phyloP scores from a whole-genome alignment of 768 basidiomycete species.

The Russula sp. region DNA sequence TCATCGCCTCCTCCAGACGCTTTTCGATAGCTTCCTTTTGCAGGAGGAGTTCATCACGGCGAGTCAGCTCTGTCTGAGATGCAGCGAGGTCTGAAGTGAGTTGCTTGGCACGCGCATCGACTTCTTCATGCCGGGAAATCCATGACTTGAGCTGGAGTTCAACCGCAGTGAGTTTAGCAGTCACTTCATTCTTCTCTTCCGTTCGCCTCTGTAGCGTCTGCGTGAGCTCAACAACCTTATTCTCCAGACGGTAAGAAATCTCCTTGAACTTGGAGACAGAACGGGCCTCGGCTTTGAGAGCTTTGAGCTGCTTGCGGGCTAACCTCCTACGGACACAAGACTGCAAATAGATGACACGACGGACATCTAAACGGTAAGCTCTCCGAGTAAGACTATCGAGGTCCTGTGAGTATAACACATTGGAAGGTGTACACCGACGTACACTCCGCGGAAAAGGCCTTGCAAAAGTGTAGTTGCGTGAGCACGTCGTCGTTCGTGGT shows the following conservation, averaged over 20 bases:
- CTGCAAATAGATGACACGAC: conserved; percentile 76
- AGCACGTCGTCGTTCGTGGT: conserved; percentile 44
- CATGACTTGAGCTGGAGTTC: conserved; percentile 84
- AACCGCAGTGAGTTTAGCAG: conserved; percentile 63
- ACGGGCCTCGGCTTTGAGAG: conserved; percentile 83
- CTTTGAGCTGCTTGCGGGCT: conserved; percentile 79
- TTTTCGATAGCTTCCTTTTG: conserved; percentile 76
- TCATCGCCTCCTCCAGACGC: conserved; percentile 68
- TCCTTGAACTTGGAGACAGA: conserved; percentile 98
- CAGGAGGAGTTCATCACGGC: conserved; percentile 64
- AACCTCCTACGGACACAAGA: conserved; percentile 85
- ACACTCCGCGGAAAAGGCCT: conserved; percentile 84
- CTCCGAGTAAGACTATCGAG: conserved; percentile 46
- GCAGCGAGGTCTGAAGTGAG: conserved; percentile 61
- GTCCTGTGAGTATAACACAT: conserved; percentile 1
- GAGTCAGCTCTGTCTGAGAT: conserved; percentile 62
- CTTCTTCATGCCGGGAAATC: conserved; percentile 83
- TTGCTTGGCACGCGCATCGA: conserved; percentile 64
- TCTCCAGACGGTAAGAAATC: conserved; percentile 94
- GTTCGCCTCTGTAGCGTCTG: conserved; percentile 87
- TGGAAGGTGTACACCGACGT: conserved; percentile 30
- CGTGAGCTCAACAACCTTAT: conserved; percentile 98
- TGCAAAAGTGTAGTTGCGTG: conserved; percentile 72
- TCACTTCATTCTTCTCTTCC: conserved; percentile 83
- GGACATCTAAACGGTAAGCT: conserved; percentile 50